phyloP scores from a whole-genome alignment of 164 flowering plant species.

The Vitis labrusca region DNA sequence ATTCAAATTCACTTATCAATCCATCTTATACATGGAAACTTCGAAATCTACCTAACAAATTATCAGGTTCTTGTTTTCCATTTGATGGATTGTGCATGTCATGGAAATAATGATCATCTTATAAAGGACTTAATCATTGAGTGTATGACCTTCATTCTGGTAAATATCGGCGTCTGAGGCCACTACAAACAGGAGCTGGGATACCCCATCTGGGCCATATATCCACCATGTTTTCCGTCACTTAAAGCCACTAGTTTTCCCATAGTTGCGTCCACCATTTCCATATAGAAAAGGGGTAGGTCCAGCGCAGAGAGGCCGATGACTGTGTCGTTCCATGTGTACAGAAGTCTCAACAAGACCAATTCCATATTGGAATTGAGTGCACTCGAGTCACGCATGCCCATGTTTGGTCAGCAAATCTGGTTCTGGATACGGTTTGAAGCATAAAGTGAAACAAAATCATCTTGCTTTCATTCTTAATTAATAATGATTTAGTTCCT shows the following conservation, averaged over 20 bases:
- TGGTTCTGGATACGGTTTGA: not conserved
- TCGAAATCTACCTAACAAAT: not conserved
- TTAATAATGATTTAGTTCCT: slow-evolving; percentile 3
- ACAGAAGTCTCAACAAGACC: too few relatives aligned
- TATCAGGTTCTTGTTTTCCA: not conserved
- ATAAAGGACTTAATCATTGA: not conserved
- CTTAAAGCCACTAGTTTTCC: not conserved
- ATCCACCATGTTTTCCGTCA: not conserved
- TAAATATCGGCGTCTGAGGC: not conserved
- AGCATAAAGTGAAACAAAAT: not conserved
- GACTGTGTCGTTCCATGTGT: too few relatives aligned
- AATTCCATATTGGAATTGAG: not conserved
- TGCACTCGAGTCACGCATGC: not conserved
- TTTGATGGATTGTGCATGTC: not conserved
- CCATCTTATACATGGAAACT: not conserved
- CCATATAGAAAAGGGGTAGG: too few relatives aligned
- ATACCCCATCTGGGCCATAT: not conserved
- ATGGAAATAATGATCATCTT: not conserved
- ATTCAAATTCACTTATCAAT: slow-evolving; percentile 14
- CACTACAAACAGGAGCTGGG: slow-evolving; percentile 3
- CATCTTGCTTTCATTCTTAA: not conserved
- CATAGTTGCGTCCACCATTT: not conserved
- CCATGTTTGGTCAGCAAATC: slow-evolving; percentile 10
- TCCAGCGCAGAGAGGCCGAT: too few relatives aligned
- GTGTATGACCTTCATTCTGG: not conserved